A percentile compares a stretch with the other conserved stretches of the same genome.
These are phyloP conservation scores for Choanephora cucurbitarum DNA, from an alignment of 371 early-diverging fungal genomes.

Conservation along the genomic window DNA sequence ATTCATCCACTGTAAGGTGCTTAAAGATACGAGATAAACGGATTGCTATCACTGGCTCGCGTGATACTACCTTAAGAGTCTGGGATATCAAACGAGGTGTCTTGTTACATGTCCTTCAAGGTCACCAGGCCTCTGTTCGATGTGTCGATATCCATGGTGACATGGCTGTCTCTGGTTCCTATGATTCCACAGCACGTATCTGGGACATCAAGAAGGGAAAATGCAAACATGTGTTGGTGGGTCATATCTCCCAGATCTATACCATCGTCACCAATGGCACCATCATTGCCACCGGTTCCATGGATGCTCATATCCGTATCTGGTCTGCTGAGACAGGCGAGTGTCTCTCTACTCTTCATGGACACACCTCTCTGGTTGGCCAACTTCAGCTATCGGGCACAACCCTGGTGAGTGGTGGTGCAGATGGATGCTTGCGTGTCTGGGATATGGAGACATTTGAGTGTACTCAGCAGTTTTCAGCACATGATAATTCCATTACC, in stretches of 20 bases:
- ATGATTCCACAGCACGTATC: conserved; percentile 85
- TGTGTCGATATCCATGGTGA: conserved; percentile 81
- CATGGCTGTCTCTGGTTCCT: conserved; percentile 83
- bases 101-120: conserved; percentile 57
- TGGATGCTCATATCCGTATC: conserved; percentile 73
- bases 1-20: conserved; percentile 89
- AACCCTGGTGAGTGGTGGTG: conserved; percentile 80
- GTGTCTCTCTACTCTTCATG: conserved; percentile 61
- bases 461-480: conserved; percentile 70
- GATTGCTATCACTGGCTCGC: conserved; percentile 84
- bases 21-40: conserved; percentile 70
- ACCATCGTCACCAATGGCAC: conserved; percentile 69
- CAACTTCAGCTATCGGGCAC: conserved; percentile 74
- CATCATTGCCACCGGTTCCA: conserved; percentile 71
- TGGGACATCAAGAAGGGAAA: conserved; percentile 83
- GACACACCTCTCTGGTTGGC: conserved; percentile 87
- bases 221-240: conserved; percentile 66
- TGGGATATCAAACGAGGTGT: conserved; percentile 78
- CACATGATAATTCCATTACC: conserved; percentile 83
- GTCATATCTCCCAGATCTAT: conserved; percentile 67
- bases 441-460: conserved; percentile 79
- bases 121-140: conserved; percentile 81
- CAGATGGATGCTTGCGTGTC: conserved; percentile 84
- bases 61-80: conserved; percentile 85
- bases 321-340: conserved; percentile 68